Percentiles rank a stretch among this genome's conserved stretches.
Evolutionary conservation across 352 stramenopile species (phyloP).

Genomic region (Paralagenidium karlingii): DNA sequence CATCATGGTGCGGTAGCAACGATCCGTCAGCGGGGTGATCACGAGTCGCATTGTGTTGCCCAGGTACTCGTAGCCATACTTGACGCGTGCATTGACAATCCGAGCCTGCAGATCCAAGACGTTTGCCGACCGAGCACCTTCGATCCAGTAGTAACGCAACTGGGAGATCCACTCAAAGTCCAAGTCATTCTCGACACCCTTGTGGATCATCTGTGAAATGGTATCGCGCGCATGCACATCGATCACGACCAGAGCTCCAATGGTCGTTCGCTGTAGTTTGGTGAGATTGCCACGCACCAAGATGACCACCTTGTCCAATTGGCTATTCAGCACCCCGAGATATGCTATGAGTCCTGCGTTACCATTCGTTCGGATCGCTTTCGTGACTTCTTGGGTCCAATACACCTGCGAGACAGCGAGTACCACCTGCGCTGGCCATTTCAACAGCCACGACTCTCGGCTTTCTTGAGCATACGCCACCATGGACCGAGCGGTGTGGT

Average conservation of each 20-base stretch:
- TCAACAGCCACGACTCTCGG: constrained; percentile 85
- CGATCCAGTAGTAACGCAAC: constrained; percentile 89
- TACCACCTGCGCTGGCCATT: constrained; percentile 92
- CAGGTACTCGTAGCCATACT: constrained; percentile 88
- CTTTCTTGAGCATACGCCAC: constrained; percentile 64
- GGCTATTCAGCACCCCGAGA: constrained; percentile 68
- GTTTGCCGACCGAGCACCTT: constrained; percentile 32
- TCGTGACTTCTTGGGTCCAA: constrained; percentile 89
- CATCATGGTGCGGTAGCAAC: constrained; percentile 92
- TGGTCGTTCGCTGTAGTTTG: constrained; percentile 86
- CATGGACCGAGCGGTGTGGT: constrained; percentile 83
- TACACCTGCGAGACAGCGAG: constrained; percentile 87
- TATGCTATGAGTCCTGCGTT: constrained; percentile 66
- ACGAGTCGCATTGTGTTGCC: constrained; percentile 89
- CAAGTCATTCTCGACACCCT: constrained; percentile 72
- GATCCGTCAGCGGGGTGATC: constrained; percentile 91
- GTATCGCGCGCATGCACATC: constrained; percentile 89
- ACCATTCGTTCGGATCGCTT: constrained; percentile 61
- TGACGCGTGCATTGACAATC: constrained; percentile 81
- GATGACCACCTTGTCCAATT: constrained; percentile 86
- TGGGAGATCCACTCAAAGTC: constrained; percentile 93
- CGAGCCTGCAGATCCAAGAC: constrained; percentile 70
- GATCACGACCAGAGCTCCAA: constrained; percentile 87
- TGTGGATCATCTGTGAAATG: constrained; percentile 86
- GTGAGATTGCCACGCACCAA: constrained; percentile 86